phyloP scores from a whole-genome alignment of 192 early-diverging fungal species.

The Coemansia sp. region DNA sequence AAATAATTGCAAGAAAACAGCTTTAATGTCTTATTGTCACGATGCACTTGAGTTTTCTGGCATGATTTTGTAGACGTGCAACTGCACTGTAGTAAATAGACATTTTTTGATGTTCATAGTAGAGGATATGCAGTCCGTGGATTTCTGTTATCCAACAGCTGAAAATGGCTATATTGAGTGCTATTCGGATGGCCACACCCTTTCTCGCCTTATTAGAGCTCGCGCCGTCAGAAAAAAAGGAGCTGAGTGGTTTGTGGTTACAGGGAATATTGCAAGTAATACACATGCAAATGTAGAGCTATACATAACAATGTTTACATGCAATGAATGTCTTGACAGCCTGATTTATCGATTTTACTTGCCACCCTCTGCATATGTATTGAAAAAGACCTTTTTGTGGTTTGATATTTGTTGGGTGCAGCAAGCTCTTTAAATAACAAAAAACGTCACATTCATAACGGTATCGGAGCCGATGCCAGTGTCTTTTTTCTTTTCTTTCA shows the following conservation, averaged over 20 bases:
- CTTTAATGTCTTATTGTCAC: neutral
- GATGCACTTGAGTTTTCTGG: too few relatives aligned
- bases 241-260: too few relatives aligned
- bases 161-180: slow-evolving; percentile 6
- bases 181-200: neutral
- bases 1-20: neutral
- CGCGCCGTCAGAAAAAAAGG: too few relatives aligned
- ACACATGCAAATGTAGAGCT: too few relatives aligned
- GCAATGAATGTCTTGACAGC: neutral
- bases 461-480: neutral
- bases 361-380: neutral
- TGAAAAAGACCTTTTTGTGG: neutral
- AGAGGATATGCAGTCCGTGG: neutral
- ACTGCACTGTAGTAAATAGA: neutral
- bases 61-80: too few relatives aligned
- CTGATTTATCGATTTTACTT: neutral
- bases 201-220: neutral
- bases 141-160: neutral
- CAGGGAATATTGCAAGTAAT: too few relatives aligned
- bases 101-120: neutral
- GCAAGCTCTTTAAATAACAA: neutral
- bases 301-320: neutral
- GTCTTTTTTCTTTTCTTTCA: neutral
- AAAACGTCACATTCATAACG: neutral
- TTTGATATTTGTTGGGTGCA: neutral